Conservation (phyloP, 352 stramenopile species). For the Phytophthora citricola region DNA sequence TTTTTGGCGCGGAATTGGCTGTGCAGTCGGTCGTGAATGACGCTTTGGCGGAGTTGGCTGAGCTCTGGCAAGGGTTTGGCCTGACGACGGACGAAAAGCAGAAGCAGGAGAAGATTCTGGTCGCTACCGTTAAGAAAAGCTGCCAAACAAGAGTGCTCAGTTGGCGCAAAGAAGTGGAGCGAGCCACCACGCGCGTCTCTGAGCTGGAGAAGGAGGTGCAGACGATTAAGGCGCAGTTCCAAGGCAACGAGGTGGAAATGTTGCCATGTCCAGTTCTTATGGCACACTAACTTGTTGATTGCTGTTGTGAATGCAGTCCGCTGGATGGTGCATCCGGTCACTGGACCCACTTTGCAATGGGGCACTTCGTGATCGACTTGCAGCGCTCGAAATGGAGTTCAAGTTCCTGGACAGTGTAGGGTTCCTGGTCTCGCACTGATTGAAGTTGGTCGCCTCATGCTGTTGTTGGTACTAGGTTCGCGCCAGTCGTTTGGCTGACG, state of each 20-base stretch:
- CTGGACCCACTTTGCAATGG: slow-evolving; percentile 19
- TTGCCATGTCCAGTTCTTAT: neutral
- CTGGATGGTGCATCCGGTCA: slow-evolving; percentile 20
- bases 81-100: slow-evolving; percentile 36
- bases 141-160: slow-evolving; percentile 11
- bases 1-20: slow-evolving; percentile 3
- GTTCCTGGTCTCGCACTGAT: neutral
- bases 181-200: slow-evolving; percentile 9
- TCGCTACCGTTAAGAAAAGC: slow-evolving; percentile 31
- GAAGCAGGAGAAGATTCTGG: slow-evolving; percentile 36
- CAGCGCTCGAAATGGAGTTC: slow-evolving; percentile 46
- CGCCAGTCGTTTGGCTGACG: slow-evolving; percentile 23
- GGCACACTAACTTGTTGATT: neutral
- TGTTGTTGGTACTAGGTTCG: slow-evolving; percentile 27
- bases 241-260: slow-evolving; percentile 30
- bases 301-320: slow-evolving; percentile 16
- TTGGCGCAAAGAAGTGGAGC: slow-evolving; percentile 27
- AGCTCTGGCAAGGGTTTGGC: slow-evolving; percentile 45
- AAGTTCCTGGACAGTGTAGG: slow-evolving; percentile 51
- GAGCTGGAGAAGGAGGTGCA: slow-evolving; percentile 47
- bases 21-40: slow-evolving; percentile 9
- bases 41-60: slow-evolving; percentile 28
- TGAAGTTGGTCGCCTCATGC: neutral
- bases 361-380: slow-evolving; percentile 41
- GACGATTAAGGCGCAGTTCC: slow-evolving; percentile 39